Evolutionary conservation across 306 rosid species (phyloP).

Genomic region (Cicer pinnatifidum): DNA sequence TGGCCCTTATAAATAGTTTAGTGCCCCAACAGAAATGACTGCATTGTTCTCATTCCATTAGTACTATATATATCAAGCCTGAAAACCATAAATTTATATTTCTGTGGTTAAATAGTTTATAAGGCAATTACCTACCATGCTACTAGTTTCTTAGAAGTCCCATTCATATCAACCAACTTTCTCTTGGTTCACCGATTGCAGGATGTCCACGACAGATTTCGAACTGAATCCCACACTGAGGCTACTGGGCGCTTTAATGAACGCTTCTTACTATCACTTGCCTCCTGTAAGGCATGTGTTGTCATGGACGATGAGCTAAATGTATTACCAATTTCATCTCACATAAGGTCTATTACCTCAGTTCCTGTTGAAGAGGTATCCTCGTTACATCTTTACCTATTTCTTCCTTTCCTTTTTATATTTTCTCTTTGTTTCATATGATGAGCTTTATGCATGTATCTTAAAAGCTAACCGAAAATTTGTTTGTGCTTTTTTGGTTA

Average conservation of each 20-base stretch:
- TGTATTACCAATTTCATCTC: conserved; percentile 89
- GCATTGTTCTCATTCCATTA: conserved; percentile 31
- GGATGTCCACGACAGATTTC: conserved; percentile 94
- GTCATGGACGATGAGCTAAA: conserved; percentile 94
- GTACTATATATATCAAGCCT: conserved; percentile 1
- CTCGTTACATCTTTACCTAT: conserved; percentile 34
- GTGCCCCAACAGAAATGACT: conserved; percentile 26
- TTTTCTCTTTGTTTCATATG: not conserved
- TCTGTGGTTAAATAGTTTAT: not conserved
- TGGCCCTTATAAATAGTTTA: conserved; percentile 1
- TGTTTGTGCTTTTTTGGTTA: not conserved
- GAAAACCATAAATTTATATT: conserved; percentile 2
- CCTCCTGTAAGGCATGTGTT: conserved; percentile 85
- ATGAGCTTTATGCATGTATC: conserved; percentile 26
- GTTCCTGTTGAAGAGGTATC: conserved; percentile 78
- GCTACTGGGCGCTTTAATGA: conserved; percentile 90
- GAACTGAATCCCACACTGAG: conserved; percentile 91
- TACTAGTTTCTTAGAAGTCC: conserved; percentile 24
- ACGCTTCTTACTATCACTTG: conserved; percentile 87
- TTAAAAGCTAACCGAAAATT: conserved; percentile 1
- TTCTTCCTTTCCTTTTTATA: not conserved
- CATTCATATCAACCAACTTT: conserved; percentile 38
- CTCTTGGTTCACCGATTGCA: conserved; percentile 47
- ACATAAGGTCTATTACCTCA: conserved; percentile 72
- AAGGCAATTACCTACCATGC: conserved; percentile 6